Evolutionary conservation across 2,329 filamentous ascomycete species (phyloP), one percentile per base, ranked within the genome.

Genomic region (Dryadomyces quercivorus): DNA sequence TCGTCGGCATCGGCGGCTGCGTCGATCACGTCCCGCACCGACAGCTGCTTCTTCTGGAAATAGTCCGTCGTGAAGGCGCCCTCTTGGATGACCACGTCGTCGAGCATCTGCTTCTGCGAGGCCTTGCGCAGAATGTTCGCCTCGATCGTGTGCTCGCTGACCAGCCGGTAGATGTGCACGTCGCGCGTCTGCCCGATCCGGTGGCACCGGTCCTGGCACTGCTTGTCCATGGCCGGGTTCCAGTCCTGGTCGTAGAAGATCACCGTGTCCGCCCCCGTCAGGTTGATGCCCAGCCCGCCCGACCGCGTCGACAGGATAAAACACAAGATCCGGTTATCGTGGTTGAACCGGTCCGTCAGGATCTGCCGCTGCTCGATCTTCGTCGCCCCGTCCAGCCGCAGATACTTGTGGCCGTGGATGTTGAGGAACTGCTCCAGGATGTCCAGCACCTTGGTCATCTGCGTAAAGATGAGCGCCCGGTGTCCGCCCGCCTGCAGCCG

Each of bases 211-310:
- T 98, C 94, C 70, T 98, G 94, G 64, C 93, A 98, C 69, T 98
- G 93, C 69, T 95, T 95, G 73, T 98, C 93, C 93, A 98, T 98
- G 52, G 94, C 93, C 0, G 93, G 93, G 63, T 98, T 98, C 94
- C 94, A 98, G 67, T 98, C 93, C 57, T 97, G 84, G 64, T 98
- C 93, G 70, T 97, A 98, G 69, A 98, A 98, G 61, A 98, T 96
- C 63, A 98, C 93, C 0, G 91, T 95, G 67, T 97, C 93, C 5
- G 93, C 93, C 50, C 93, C 93, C 0, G 92, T 97, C 46, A 98
- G 76, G 63, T 98, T 98, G 72, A 98, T 95, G 55, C 93, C 93
- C 1, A 98, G 75, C 54, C 93, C 93, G 61, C 93, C 93, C 0
- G 93, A 96, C 55, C 93, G 83, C 51, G 90, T 95, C 0, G 92